Conservation (phyloP, 2,329 filamentous ascomycete species). For the Arthroderma sp. region DNA sequence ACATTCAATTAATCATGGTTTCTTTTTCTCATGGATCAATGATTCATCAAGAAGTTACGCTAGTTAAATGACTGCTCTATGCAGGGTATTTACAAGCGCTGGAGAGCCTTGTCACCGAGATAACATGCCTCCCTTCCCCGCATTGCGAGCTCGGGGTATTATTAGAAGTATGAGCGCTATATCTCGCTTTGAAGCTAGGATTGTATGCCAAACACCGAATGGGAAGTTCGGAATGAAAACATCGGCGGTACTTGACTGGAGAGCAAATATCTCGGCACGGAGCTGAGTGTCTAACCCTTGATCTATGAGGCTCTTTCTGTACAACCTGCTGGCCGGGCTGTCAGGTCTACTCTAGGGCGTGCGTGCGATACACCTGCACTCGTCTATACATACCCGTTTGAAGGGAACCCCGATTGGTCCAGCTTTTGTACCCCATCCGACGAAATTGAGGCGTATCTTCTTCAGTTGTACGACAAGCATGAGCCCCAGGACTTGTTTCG, state of each 20-base stretch:
- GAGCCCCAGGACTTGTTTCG: conserved; percentile 49
- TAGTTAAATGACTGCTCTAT: no score
- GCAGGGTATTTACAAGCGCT: no score
- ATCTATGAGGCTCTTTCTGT: background rate
- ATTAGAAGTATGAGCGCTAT: conserved; percentile 56
- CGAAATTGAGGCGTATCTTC: conserved; percentile 59
- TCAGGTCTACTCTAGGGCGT: background rate
- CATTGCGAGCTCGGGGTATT: no score
- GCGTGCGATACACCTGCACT: conserved; percentile 59
- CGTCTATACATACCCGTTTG: conserved; percentile 52
- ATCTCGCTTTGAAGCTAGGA: background rate
- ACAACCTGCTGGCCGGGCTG: background rate
- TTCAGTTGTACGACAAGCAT: conserved; percentile 50
- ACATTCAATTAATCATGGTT: no score
- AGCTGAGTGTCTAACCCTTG: background rate
- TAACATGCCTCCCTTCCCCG: no score
- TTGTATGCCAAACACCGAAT: conserved; percentile 44
- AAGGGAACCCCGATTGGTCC: conserved; percentile 4
- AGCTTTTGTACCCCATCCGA: conserved; percentile 47
- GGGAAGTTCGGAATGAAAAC: conserved; percentile 30
- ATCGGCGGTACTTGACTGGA: conserved; percentile 40
- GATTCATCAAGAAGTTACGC: no score
- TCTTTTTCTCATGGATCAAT: no score
- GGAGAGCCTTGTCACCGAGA: no score
- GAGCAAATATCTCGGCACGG: conserved; percentile 19